A percentile compares a stretch with the other conserved stretches of the same genome.
These are phyloP conservation scores for Calonectria naviculata DNA, from an alignment of 2,329 filamentous ascomycete genomes.

Conservation along the genomic window DNA sequence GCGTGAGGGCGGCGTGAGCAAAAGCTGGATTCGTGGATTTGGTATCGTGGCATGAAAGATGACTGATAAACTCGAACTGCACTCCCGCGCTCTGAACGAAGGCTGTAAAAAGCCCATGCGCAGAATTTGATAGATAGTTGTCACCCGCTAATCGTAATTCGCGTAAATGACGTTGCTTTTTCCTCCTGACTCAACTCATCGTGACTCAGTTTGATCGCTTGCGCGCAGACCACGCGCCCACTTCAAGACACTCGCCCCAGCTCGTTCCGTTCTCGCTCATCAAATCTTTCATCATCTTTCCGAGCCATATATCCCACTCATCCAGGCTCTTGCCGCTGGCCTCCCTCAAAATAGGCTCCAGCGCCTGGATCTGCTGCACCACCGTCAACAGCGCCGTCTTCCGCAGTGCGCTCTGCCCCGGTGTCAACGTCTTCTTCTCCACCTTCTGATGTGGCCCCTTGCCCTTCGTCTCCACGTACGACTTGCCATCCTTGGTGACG, in stretches of 20 bases:
- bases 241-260: slow-evolving; percentile 87
- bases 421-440: slow-evolving; percentile 65
- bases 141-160: slow-evolving; percentile 13
- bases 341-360: slow-evolving; percentile 86
- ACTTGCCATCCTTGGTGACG: slow-evolving; percentile 69
- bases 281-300: slow-evolving; percentile 86
- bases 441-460: slow-evolving; percentile 53
- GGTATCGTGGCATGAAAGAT: background rate
- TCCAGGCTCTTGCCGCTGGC: slow-evolving; percentile 88
- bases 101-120: slow-evolving; percentile 16
- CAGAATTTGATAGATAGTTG: slow-evolving; percentile 25
- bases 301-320: slow-evolving; percentile 92
- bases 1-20: slow-evolving; percentile 38
- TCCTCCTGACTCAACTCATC: slow-evolving; percentile 22
- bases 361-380: slow-evolving; percentile 84
- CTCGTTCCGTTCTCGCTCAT: slow-evolving; percentile 82
- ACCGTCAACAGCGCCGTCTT: slow-evolving; percentile 85
- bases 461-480: slow-evolving; percentile 67
- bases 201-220: slow-evolving; percentile 60
- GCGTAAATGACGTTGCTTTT: slow-evolving; percentile 19
- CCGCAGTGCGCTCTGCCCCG: slow-evolving; percentile 78
- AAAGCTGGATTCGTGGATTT: slow-evolving; percentile 2
- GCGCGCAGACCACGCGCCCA: slow-evolving; percentile 90
- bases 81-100: background rate
- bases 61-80: slow-evolving; percentile 9